These are phyloP conservation scores for Diospyros lotus DNA, from an alignment of 148 eudicot genomes.

Conservation along the genomic window DNA sequence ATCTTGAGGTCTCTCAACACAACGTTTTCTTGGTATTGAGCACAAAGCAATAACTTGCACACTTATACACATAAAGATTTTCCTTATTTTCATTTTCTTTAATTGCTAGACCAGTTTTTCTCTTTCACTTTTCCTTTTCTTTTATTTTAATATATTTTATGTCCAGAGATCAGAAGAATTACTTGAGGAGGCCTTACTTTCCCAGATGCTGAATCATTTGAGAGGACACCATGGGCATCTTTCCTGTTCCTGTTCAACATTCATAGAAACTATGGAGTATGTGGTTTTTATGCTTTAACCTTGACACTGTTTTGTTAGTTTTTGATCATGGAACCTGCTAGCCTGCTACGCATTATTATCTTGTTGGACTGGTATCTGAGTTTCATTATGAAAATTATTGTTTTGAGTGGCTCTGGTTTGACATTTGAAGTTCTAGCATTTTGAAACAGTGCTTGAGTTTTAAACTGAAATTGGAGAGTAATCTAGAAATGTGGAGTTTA, in stretches of 20 bases:
- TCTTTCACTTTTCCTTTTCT: slow-evolving; percentile 9
- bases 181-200: slow-evolving; percentile 85
- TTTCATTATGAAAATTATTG: not conserved
- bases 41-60: not conserved
- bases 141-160: slow-evolving; percentile 12
- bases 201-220: slow-evolving; percentile 73
- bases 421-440: not conserved
- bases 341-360: not conserved
- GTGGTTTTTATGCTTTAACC: slow-evolving; percentile 12
- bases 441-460: not conserved
- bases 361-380: not conserved
- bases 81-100: not conserved
- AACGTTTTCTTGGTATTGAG: not conserved
- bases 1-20: not conserved
- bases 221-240: slow-evolving; percentile 43
- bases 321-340: not conserved
- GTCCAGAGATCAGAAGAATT: slow-evolving; percentile 74
- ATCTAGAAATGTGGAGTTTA: not conserved
- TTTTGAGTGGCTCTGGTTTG: not conserved
- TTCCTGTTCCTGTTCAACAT: slow-evolving; percentile 60
- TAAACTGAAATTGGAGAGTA: not conserved
- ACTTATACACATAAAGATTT: not conserved
- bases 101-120: not conserved
- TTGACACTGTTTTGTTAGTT: not conserved
- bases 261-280: slow-evolving; percentile 80